Base-by-base conservation (phyloP, 805 yeast species). In the Lipomyces starkeyi region DNA sequence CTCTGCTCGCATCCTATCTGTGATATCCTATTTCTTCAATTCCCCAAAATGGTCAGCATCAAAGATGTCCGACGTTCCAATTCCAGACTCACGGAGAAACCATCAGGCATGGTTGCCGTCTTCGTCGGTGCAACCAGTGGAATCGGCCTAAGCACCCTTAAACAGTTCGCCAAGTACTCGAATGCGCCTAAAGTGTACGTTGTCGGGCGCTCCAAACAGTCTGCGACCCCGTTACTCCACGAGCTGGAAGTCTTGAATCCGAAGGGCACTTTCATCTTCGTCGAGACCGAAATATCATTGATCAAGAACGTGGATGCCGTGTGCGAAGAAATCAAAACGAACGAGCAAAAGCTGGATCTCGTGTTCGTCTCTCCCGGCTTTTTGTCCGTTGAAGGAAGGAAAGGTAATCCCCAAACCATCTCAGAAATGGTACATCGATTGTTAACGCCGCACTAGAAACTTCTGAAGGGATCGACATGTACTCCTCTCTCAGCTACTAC, bases 71-170 rank as follows among this genome's bases (percentile, higher is more conserved):
- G 53, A 3, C 6, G 11, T 47, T 47, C 53, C 53, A 47, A 47
- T 47, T 47, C 53, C 53, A 47, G 17, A 3, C 53, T 47, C 53
- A 47, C 11, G 53, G 17, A 14, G 22, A 47, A 47, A 0, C 13
- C 53, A 47, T n/a, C 53, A 47, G 61, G 61, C 11, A 22, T 58
- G 49, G 61, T 58, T 17, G 61, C 61, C 14, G 17, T 58, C 58
- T 58, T 58, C 9, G 61, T 58, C 34, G 61, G 61, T 58, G 61
- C 61, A 14, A 58, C 61, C n/a, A 58, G 56, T 29, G 61, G 61
- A 22, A 58, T 58, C 29, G 61, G 61, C 29, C n/a, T 17, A 43
- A 6, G 32, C 3, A 58, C 56, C 57, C 63, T 58, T 20, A 58
- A 58, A 37, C 35, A 22, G 29, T 58, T 58, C 35, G 61, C 61